These are phyloP conservation scores for Phytomonas sp. DNA, from an alignment of 208 protist species.

Conservation along the genomic window DNA sequence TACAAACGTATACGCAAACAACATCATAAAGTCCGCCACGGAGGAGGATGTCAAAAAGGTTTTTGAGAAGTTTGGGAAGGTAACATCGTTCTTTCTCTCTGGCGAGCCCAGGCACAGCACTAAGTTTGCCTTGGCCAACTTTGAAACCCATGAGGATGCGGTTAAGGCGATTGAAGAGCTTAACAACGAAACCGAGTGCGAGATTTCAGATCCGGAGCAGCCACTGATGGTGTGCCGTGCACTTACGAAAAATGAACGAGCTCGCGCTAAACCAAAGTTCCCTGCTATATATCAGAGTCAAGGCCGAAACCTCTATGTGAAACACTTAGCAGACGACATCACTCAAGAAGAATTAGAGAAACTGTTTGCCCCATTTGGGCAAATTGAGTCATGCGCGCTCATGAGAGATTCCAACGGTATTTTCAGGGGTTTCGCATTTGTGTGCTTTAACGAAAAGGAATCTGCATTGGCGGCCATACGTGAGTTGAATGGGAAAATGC, in stretches of 20 bases:
- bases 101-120: constrained; percentile 26
- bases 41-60: constrained; percentile 63
- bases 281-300: constrained; percentile 34
- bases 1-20: constrained; percentile 95
- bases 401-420: constrained; percentile 44
- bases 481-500: constrained; percentile 86
- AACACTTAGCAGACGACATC: constrained; percentile 39
- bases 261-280: constrained; percentile 23
- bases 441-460: constrained; percentile 88
- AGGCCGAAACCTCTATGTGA: constrained; percentile 63
- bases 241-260: constrained; percentile 38
- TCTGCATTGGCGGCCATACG: constrained; percentile 88
- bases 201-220: constrained; percentile 12
- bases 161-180: constrained; percentile 55
- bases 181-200: constrained; percentile 24
- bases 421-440: constrained; percentile 59
- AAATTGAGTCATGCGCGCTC: constrained; percentile 43
- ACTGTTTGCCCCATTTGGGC: constrained; percentile 43
- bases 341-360: constrained; percentile 33
- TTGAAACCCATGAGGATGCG: constrained; percentile 74
- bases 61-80: constrained; percentile 67
- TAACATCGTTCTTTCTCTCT: constrained; percentile 50
- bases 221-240: constrained; percentile 37
- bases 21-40: constrained; percentile 52
- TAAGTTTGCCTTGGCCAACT: constrained; percentile 93